A percentile compares a stretch with the other conserved stretches of the same genome.
Conservation (phyloP, 2,329 filamentous ascomycete genomes). For the Juglanconis sp. region DNA sequence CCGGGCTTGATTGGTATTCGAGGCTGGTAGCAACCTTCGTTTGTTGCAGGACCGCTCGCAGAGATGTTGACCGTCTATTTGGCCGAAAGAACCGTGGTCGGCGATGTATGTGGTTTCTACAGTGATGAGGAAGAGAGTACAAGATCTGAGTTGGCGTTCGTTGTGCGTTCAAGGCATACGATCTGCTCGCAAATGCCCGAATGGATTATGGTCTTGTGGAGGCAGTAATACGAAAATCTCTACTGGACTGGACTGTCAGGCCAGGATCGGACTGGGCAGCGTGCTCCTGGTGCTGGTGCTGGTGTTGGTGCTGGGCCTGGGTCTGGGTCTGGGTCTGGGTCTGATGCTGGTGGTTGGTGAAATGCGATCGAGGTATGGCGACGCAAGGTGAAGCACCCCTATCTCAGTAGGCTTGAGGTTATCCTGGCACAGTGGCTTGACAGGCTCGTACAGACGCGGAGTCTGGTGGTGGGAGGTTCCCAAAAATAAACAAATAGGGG, state of each 20-base stretch:
- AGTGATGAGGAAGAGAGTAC: not conserved
- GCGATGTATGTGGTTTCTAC: not conserved
- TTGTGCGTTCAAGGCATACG: not conserved
- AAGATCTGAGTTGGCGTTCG: conserved; percentile 8
- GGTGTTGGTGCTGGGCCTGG: not conserved
- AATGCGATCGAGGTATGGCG: conserved; percentile 6
- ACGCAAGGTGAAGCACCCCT: conserved; percentile 15
- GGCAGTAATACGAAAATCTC: not conserved
- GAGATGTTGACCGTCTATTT: not conserved
- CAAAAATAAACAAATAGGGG: no score
- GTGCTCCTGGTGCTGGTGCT: not conserved
- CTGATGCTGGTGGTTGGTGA: conserved; percentile 5
- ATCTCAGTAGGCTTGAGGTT: conserved; percentile 14
- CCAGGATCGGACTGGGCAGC: not conserved
- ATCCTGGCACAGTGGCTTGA: conserved; percentile 21
- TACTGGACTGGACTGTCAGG: not conserved
- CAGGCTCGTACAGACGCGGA: conserved; percentile 19
- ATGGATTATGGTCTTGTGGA: not conserved
- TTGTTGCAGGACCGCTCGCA: not conserved
- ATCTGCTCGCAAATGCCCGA: not conserved
- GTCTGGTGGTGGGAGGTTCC: conserved; percentile 18
- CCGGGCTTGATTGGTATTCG: not conserved
- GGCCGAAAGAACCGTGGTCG: not conserved
- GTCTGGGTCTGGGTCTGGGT: not conserved
- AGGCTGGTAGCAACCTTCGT: not conserved